Conservation (phyloP, 2,329 filamentous ascomycete genomes). For the Diaporthe sp. region DNA sequence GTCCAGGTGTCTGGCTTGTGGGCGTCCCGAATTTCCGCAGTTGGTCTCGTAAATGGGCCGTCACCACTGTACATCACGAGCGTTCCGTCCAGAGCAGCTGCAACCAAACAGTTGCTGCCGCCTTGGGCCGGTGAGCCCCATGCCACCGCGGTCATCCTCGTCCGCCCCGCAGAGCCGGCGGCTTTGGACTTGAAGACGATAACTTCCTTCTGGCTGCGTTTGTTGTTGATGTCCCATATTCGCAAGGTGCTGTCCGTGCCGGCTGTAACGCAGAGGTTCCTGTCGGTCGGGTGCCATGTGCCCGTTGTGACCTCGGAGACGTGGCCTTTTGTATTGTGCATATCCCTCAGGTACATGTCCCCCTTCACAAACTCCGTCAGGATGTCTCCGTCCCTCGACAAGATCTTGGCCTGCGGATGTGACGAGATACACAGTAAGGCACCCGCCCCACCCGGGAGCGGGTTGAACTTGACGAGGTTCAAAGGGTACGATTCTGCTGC, state of each 20-base stretch:
- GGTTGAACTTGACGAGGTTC: constrained; percentile 89
- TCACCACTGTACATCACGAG: constrained; percentile 93
- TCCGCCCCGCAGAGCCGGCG: constrained; percentile 89
- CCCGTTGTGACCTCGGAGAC: constrained; percentile 91
- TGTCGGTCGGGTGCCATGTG: constrained; percentile 90
- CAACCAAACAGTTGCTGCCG: constrained; percentile 82
- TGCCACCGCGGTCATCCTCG: constrained; percentile 91
- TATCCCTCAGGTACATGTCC: constrained; percentile 97
- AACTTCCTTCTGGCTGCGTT: constrained; percentile 89
- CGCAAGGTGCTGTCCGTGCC: constrained; percentile 95
- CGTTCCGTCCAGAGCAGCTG: constrained; percentile 88
- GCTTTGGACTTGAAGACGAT: constrained; percentile 95
- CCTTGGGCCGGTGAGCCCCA: constrained; percentile 86
- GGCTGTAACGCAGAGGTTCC: constrained; percentile 87
- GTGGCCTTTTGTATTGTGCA: constrained; percentile 98
- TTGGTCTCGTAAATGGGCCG: constrained; percentile 85
- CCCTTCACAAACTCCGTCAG: constrained; percentile 94
- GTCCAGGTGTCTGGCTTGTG: constrained; percentile 91
- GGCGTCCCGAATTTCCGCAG: constrained; percentile 85
- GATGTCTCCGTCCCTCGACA: constrained; percentile 89
- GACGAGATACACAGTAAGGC: constrained; percentile 90
- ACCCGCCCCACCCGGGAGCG: constrained; percentile 79
- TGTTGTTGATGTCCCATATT: constrained; percentile 97
- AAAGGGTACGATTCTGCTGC: constrained; percentile 88
- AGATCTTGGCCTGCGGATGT: constrained; percentile 88